Conservation (phyloP, 257 asterid species). For the Solanum pinnatisectum region DNA sequence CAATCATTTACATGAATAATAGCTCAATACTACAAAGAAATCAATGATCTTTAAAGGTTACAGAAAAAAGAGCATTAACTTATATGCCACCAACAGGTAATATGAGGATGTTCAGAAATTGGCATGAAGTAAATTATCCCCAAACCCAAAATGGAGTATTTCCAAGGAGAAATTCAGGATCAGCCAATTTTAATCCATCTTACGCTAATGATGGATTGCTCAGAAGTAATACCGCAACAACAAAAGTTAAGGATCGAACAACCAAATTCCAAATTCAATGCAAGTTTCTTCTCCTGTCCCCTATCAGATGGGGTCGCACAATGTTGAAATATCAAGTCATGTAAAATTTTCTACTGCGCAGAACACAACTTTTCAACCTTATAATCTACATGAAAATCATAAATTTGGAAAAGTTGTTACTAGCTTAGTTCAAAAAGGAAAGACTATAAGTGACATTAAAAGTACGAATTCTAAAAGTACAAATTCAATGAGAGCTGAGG, state of each 20-base stretch:
- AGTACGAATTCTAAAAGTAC: background rate
- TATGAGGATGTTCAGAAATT: background rate
- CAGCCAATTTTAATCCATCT: slow-evolving; percentile 9
- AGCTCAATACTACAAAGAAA: too few relatives aligned
- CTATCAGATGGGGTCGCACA: slow-evolving; percentile 14
- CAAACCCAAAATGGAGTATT: background rate
- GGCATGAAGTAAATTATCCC: too few relatives aligned
- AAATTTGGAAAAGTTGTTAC: background rate
- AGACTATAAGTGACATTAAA: slow-evolving; percentile 20
- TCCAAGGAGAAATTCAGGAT: background rate
- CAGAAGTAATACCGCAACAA: background rate
- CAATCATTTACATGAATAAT: too few relatives aligned
- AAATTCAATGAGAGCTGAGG: background rate
- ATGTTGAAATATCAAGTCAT: slow-evolving; percentile 4
- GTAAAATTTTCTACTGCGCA: background rate
- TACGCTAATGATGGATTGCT: slow-evolving; percentile 1
- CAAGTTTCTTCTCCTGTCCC: slow-evolving; percentile 8
- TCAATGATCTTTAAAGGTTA: too few relatives aligned
- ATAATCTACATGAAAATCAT: background rate
- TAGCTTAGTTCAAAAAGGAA: slow-evolving; percentile 9
- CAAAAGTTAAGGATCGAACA: slow-evolving; percentile 10
- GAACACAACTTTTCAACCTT: slow-evolving; percentile 3
- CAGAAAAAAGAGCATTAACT: too few relatives aligned
- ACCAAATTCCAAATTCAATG: slow-evolving; percentile 18
- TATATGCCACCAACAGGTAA: background rate